These are phyloP conservation scores for Davidsoniella eucalypti DNA, from an alignment of 2,329 filamentous ascomycete genomes.

Conservation along the genomic window DNA sequence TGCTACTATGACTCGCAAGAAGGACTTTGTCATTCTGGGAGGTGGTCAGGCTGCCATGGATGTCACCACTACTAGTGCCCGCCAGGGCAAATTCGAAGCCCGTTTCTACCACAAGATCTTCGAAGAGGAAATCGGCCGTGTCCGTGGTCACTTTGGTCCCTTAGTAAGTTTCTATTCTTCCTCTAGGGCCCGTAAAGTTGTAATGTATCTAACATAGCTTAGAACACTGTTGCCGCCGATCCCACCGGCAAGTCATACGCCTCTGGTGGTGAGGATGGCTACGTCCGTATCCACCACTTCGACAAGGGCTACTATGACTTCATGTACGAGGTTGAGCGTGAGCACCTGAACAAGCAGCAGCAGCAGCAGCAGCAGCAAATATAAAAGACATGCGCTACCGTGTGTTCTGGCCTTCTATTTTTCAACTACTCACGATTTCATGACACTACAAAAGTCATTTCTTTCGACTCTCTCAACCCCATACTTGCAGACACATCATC, in stretches of 20 bases:
- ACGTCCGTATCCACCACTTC: conserved; percentile 96
- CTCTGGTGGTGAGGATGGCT: conserved; percentile 92
- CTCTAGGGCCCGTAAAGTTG: not conserved
- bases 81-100: conserved; percentile 98
- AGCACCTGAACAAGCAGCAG: conserved; percentile 34
- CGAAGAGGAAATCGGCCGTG: conserved; percentile 94
- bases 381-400: conserved; percentile 4
- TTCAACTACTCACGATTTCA: conserved; percentile 3
- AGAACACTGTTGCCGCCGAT: conserved; percentile 87
- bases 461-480: too few species aligned
- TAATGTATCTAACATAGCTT: conserved; percentile 9
- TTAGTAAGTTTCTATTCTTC: conserved; percentile 30
- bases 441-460: not conserved
- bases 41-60: conserved; percentile 98
- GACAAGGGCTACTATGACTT: conserved; percentile 99
- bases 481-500: too few species aligned
- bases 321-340: conserved; percentile 94
- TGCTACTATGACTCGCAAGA: conserved; percentile 82
- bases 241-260: conserved; percentile 86
- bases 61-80: conserved; percentile 81
- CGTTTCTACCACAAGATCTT: conserved; percentile 99
- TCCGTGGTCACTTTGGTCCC: conserved; percentile 91
- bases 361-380: conserved; percentile 2
- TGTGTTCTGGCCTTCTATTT: not conserved
- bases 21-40: conserved; percentile 94